Conservation (phyloP, 345 rosid species). For the Salix arbutifolia region DNA sequence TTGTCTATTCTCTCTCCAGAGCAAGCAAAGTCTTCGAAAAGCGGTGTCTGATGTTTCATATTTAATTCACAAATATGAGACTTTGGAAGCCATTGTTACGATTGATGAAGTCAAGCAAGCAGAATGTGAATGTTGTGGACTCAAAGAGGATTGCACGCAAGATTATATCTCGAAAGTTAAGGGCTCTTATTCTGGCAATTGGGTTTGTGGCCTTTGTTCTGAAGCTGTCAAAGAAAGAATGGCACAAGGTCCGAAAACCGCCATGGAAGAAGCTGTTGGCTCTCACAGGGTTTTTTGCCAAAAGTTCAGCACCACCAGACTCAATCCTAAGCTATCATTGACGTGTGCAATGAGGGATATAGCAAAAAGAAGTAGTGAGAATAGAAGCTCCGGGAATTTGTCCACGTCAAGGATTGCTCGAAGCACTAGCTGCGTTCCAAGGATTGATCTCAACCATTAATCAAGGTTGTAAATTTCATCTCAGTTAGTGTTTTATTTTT, state of each 20-base stretch:
- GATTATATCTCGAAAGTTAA: conserved; percentile 31
- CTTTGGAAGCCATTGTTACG: background rate
- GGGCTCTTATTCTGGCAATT: conserved; percentile 26
- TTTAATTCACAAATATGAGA: conserved; percentile 18
- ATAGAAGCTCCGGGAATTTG: conserved; percentile 17
- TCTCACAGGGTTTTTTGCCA: conserved; percentile 43
- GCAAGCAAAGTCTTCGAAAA: conserved; percentile 30
- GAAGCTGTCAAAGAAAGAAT: conserved; percentile 44
- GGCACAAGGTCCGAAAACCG: conserved; percentile 3
- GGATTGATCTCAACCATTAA: conserved; percentile 18
- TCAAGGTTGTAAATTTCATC: too few relatives aligned
- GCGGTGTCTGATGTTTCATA: conserved; percentile 30
- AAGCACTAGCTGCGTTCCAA: conserved; percentile 38
- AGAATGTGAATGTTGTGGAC: conserved; percentile 50
- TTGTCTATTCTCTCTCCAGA: background rate
- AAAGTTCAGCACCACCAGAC: conserved; percentile 32
- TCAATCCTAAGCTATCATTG: conserved; percentile 40
- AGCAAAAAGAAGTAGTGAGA: conserved; percentile 34
- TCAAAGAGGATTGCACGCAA: conserved; percentile 45
- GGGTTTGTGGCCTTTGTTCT: conserved; percentile 58
- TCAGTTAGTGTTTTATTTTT: too few relatives aligned
- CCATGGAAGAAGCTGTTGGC: conserved; percentile 35
- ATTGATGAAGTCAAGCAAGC: conserved; percentile 27
- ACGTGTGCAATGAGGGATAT: conserved; percentile 40
- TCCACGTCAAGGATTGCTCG: conserved; percentile 27